These are phyloP conservation scores for Alternaria arborescens DNA, from an alignment of 2,329 filamentous ascomycete genomes.

Conservation along the genomic window DNA sequence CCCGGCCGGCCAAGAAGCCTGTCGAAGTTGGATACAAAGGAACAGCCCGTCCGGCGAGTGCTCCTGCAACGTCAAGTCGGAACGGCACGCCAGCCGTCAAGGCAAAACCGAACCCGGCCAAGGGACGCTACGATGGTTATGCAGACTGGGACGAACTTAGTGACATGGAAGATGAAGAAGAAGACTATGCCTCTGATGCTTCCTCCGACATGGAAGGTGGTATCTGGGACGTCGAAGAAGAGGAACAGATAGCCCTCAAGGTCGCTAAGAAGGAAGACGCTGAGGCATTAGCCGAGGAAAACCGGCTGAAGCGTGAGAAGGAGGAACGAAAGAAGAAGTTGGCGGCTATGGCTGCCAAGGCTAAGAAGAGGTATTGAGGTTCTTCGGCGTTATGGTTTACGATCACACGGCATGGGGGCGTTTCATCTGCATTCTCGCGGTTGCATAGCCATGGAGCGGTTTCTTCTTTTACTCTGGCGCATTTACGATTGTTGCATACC, in stretches of 20 bases:
- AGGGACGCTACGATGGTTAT: constrained; percentile 51
- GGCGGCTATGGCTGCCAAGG: constrained; percentile 38
- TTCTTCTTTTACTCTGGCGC: constrained; percentile 31
- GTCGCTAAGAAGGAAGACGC: constrained; percentile 74
- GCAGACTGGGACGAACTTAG: constrained; percentile 51
- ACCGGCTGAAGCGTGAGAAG: constrained; percentile 47
- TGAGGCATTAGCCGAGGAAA: constrained; percentile 67
- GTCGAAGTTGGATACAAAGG: constrained; percentile 50
- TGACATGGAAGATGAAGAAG: constrained; percentile 65
- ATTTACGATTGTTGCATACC: constrained; percentile 29
- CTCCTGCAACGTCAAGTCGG: constrained; percentile 34
- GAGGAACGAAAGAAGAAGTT: constrained; percentile 49
- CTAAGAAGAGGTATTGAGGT: constrained; percentile 42
- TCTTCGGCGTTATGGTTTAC: constrained; percentile 36
- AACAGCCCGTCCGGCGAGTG: constrained; percentile 42
- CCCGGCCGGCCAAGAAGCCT: constrained; percentile 51
- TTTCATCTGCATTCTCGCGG: constrained; percentile 35
- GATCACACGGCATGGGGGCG: constrained; percentile 39
- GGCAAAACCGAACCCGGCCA: constrained; percentile 38
- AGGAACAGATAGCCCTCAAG: constrained; percentile 70
- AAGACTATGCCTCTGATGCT: constrained; percentile 69
- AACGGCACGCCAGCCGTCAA: constrained; percentile 37
- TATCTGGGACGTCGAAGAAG: constrained; percentile 74
- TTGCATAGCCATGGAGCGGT: constrained; percentile 47
- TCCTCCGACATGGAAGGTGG: constrained; percentile 84